A percentile compares a stretch with the other conserved stretches of the same genome.
phyloP scores from a whole-genome alignment of 257 asterid species.

The Anisodus tanguticus region DNA sequence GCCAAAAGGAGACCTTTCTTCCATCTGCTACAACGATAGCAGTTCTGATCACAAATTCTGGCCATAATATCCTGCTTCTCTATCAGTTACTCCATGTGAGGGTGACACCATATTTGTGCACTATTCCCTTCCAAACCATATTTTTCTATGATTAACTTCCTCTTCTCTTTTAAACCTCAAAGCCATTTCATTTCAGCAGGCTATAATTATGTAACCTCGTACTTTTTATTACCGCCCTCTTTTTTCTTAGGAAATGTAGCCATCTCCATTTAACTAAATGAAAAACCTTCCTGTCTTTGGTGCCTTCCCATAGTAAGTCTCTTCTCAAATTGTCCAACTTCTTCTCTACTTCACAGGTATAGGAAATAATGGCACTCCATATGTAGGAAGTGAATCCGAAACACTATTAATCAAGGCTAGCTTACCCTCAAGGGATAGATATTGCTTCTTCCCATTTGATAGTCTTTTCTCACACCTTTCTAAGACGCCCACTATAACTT shows the following conservation, averaged over 20 bases:
- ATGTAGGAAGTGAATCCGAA: not conserved
- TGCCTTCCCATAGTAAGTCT: not conserved
- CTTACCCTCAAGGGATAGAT: not conserved
- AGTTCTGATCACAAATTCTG: not conserved
- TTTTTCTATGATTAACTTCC: not conserved
- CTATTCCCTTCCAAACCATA: not conserved
- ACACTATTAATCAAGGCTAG: slow-evolving; percentile 21
- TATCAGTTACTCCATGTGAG: not conserved
- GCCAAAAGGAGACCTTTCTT: not conserved
- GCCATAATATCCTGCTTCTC: not conserved
- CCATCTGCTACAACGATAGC: not conserved
- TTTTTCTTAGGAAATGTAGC: not conserved
- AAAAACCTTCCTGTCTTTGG: not conserved
- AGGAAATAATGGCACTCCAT: slow-evolving; percentile 4
- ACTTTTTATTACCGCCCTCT: not conserved
- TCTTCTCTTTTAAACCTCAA: not conserved
- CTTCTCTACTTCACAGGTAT: slow-evolving; percentile 1
- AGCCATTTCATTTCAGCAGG: not conserved
- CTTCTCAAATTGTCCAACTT: not conserved
- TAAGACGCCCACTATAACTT: not conserved
- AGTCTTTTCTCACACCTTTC: slow-evolving; percentile 12
- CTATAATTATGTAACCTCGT: not conserved
- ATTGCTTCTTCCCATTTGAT: not conserved
- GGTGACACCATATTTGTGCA: not conserved
- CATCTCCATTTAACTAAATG: not conserved